Percentiles rank a stretch among this genome's conserved stretches.
Evolutionary conservation across 768 basidiomycete species (phyloP).

Genomic region (Albatrellus ellisii): DNA sequence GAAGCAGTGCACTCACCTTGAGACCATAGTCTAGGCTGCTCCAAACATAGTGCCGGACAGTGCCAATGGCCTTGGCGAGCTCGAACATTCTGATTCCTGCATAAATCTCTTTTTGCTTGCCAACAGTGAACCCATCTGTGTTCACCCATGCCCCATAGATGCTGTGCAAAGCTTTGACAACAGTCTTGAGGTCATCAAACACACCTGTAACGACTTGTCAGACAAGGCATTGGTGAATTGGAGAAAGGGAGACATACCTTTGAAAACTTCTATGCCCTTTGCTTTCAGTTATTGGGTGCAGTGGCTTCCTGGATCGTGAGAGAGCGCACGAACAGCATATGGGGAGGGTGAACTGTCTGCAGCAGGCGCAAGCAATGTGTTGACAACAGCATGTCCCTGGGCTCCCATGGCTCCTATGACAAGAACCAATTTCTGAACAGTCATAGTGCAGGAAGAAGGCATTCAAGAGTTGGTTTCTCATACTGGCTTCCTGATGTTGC

Average conservation of each 20-base stretch:
- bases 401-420: slow-evolving; percentile 33
- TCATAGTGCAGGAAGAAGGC: background rate
- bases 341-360: slow-evolving; percentile 26
- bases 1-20: slow-evolving; percentile 17
- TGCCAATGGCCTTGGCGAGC: slow-evolving; percentile 19
- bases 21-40: slow-evolving; percentile 25
- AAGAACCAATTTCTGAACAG: slow-evolving; percentile 24
- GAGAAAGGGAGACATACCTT: slow-evolving; percentile 16
- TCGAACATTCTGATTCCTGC: slow-evolving; percentile 27
- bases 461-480: too few species aligned
- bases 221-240: background rate
- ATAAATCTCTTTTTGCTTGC: slow-evolving; percentile 21
- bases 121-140: background rate
- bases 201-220: background rate
- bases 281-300: slow-evolving; percentile 22
- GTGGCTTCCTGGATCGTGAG: slow-evolving; percentile 20
- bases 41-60: slow-evolving; percentile 26
- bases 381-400: slow-evolving; percentile 26
- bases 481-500: too few species aligned
- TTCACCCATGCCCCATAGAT: slow-evolving; percentile 1
- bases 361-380: slow-evolving; percentile 21
- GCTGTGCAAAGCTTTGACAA: background rate
- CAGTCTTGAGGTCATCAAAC: background rate
- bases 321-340: slow-evolving; percentile 27
- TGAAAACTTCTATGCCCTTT: slow-evolving; percentile 23